Conservation (phyloP, 164 flowering plant genomes). For the Pachysandra terminalis region DNA sequence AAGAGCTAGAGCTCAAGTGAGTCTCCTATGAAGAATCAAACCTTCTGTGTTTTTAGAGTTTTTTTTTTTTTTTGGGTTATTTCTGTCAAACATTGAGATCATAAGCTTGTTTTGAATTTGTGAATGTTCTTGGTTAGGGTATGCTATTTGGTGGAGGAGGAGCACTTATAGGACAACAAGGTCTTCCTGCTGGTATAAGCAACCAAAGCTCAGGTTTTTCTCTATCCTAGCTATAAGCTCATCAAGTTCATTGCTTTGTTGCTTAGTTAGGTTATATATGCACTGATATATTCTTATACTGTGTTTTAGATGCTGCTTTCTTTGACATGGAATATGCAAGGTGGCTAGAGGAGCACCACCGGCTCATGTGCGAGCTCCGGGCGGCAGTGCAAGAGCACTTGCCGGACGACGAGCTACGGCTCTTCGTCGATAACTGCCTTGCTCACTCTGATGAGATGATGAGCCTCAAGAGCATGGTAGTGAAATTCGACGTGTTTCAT, state of each 20-base stretch:
- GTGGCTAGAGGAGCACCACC: slow-evolving; percentile 95
- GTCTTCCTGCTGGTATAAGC: slow-evolving; percentile 40
- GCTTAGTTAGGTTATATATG: too few species aligned
- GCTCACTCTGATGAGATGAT: slow-evolving; percentile 74
- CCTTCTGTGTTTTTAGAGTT: background rate
- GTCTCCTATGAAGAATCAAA: background rate
- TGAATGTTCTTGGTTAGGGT: slow-evolving; percentile 54
- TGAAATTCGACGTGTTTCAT: slow-evolving; percentile 84
- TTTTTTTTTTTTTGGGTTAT: background rate
- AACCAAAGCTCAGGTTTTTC: slow-evolving; percentile 60
- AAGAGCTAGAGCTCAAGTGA: slow-evolving; percentile 85
- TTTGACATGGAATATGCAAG: slow-evolving; percentile 92
- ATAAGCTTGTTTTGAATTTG: too few species aligned
- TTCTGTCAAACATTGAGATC: background rate
- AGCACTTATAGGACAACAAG: slow-evolving; percentile 48
- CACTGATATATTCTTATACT: background rate
- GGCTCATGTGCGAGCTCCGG: slow-evolving; percentile 81
- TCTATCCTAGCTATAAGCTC: background rate
- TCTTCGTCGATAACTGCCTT: slow-evolving; percentile 73
- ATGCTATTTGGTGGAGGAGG: slow-evolving; percentile 76
- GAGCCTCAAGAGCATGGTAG: slow-evolving; percentile 65
- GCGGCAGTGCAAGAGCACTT: slow-evolving; percentile 87
- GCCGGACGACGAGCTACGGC: slow-evolving; percentile 75
- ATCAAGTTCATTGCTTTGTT: background rate
- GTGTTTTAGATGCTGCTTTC: slow-evolving; percentile 55